Base-by-base conservation (phyloP, 768 basidiomycete species). In the Sarcodon sp. region DNA sequence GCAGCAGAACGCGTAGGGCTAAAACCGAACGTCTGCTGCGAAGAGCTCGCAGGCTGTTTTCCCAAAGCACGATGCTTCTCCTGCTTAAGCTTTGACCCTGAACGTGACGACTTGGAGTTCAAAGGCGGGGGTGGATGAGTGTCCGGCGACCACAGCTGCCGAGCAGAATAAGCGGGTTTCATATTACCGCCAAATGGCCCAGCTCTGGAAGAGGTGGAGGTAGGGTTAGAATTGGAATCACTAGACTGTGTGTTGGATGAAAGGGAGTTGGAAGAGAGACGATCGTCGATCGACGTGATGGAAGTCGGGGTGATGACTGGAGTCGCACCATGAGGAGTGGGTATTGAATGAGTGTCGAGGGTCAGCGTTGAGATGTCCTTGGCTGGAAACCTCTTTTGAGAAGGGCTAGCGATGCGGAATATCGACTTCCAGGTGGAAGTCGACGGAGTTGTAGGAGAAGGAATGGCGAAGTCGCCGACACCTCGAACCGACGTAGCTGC, bases 231-330 rank as follows among this genome's bases (percentile, higher is more conserved):
- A 61, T 74, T 77, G 1, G 83, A 86, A 57, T 86, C 86, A 55
- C 73, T 81, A 12, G 87, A 87, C 51, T 77, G 77, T 1, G 82
- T 80, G 53, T 79, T 77, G 43, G 83, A 87, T 11, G 85, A 41
- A 27, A 13, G 16, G 39, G 39, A 87, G 59, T 82, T 86, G 65
- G 77, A 84, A 9, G 87, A 89, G 33, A 76, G 83, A 47, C 85
- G 76, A 47, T 75, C 75, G 65, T 79, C 78, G 33, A 57, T 55
- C 32, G 76, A 76, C 34, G 67, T 60, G 44, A 71, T 66, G n/a
- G 79, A 75, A 15, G 68, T 66, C 7, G 79, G 80, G 5, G 75
- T 71, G 48, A 77, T 67, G 1, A 77, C 68, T 35, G 74, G 60
- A 47, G 62, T 59, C 48, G 59, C 66, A 47, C 58, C 65, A 33